Evolutionary conservation across 345 rosid genomes (phyloP).

Genomic region (Streptanthus diversifolius): DNA sequence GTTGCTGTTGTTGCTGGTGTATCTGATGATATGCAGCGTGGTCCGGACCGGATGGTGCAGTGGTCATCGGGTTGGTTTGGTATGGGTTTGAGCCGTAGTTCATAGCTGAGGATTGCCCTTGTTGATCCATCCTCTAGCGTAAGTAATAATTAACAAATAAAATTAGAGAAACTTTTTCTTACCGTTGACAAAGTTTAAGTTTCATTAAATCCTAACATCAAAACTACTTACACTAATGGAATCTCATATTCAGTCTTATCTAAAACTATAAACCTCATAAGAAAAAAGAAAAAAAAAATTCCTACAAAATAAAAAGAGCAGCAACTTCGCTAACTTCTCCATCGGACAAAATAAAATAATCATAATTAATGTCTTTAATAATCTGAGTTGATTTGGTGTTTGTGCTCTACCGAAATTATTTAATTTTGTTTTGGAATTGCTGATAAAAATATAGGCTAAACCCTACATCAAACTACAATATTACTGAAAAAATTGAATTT

Average conservation of each 20-base stretch:
- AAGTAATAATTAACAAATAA: neutral
- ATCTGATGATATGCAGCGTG: constrained; percentile 59
- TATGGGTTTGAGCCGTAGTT: constrained; percentile 61
- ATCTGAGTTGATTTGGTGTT: neutral
- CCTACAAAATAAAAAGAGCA: neutral
- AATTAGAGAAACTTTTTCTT: neutral
- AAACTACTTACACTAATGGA: neutral
- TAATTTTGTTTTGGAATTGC: neutral
- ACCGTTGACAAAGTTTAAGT: neutral
- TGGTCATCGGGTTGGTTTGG: constrained; percentile 54
- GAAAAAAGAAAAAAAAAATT: neutral
- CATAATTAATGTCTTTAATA: neutral
- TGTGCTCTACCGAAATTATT: neutral
- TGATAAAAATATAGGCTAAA: neutral
- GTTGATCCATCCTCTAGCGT: constrained; percentile 60
- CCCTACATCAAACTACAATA: neutral
- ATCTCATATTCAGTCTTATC: neutral
- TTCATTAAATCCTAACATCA: neutral
- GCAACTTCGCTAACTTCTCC: neutral
- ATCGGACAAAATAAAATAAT: neutral
- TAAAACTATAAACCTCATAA: neutral
- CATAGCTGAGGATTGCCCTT: constrained; percentile 62
- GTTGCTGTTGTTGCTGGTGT: constrained; percentile 89
- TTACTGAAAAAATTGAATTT: neutral
- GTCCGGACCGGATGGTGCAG: constrained; percentile 43